Conservation (phyloP, 2,329 filamentous ascomycete genomes). For the Chlorencoelia australis region DNA sequence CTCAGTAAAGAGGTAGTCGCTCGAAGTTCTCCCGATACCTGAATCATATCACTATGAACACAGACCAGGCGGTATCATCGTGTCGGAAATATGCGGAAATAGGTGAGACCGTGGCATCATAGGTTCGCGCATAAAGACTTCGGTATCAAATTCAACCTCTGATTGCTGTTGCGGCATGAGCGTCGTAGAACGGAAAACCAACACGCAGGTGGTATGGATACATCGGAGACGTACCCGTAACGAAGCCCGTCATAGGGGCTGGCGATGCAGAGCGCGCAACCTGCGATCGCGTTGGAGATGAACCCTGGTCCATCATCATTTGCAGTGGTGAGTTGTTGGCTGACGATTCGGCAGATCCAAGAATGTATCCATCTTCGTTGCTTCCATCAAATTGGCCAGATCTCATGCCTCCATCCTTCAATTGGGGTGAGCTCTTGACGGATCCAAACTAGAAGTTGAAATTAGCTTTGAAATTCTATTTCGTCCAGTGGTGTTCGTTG, state of each 20-base stretch:
- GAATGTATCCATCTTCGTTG: slow-evolving; percentile 29
- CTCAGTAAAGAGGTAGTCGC: too few relatives aligned
- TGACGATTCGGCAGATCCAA: slow-evolving; percentile 25
- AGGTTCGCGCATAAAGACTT: too few relatives aligned
- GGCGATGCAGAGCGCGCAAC: slow-evolving; percentile 34
- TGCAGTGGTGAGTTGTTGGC: slow-evolving; percentile 27
- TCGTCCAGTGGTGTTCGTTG: slow-evolving; percentile 23
- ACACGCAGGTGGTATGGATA: slow-evolving; percentile 26
- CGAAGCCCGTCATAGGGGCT: slow-evolving; percentile 36
- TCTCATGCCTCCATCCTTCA: slow-evolving; percentile 38
- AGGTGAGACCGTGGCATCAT: too few relatives aligned
- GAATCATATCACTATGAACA: too few relatives aligned
- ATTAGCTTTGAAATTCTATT: slow-evolving; percentile 32
- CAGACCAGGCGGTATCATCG: too few relatives aligned
- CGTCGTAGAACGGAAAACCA: slow-evolving; percentile 26
- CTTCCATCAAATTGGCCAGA: slow-evolving; percentile 35
- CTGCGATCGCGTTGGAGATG: slow-evolving; percentile 21
- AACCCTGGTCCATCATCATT: slow-evolving; percentile 20
- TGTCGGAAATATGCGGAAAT: too few relatives aligned
- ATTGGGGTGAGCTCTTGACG: slow-evolving; percentile 42
- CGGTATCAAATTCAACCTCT: slow-evolving; percentile 26
- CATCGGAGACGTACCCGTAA: slow-evolving; percentile 35
- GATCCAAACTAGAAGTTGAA: slow-evolving; percentile 46
- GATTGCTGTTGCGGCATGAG: slow-evolving; percentile 29
- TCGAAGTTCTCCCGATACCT: too few relatives aligned